These are phyloP conservation scores for Akanthomyces lecanii DNA, from an alignment of 2,329 filamentous ascomycete species.

Conservation along the genomic window DNA sequence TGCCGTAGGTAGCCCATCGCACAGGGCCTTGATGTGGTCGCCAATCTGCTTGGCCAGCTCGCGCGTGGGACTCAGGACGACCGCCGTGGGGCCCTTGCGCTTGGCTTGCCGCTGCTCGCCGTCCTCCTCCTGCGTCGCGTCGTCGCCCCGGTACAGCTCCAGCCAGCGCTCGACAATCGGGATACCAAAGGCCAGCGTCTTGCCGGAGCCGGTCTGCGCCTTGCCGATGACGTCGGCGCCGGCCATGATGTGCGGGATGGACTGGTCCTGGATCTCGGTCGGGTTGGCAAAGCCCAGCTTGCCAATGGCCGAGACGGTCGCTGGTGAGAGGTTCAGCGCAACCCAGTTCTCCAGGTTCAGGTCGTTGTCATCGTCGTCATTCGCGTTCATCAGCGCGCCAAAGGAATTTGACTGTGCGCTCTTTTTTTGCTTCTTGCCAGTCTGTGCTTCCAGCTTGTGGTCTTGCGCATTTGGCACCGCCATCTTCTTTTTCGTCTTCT, in stretches of 20 bases:
- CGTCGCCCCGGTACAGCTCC: slow-evolving; percentile 37
- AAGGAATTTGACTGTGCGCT: slow-evolving; percentile 47
- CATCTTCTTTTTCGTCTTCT: slow-evolving; percentile 27
- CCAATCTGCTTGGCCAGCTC: slow-evolving; percentile 91
- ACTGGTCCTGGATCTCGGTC: slow-evolving; percentile 72
- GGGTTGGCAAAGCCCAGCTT: slow-evolving; percentile 76
- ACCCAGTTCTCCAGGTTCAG: slow-evolving; percentile 75
- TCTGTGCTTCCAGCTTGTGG: slow-evolving; percentile 25
- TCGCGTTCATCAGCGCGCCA: slow-evolving; percentile 49
- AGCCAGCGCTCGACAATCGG: slow-evolving; percentile 87
- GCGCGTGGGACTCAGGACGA: slow-evolving; percentile 86
- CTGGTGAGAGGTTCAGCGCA: slow-evolving; percentile 65
- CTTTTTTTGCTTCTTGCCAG: slow-evolving; percentile 32
- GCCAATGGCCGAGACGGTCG: slow-evolving; percentile 68
- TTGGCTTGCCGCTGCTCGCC: slow-evolving; percentile 69
- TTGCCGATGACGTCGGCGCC: slow-evolving; percentile 94
- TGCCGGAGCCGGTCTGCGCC: slow-evolving; percentile 92
- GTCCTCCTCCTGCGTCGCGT: slow-evolving; percentile 43
- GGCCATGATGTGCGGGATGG: slow-evolving; percentile 76
- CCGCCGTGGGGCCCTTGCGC: slow-evolving; percentile 57
- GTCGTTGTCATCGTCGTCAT: slow-evolving; percentile 54
- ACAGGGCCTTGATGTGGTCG: slow-evolving; percentile 75
- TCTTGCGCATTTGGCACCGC: slow-evolving; percentile 25
- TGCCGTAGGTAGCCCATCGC: slow-evolving; percentile 53
- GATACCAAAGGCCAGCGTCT: slow-evolving; percentile 91